Evolutionary conservation across 768 basidiomycete species (phyloP), one percentile per base, ranked within the genome.

Genomic region (Boletus rubroflammeus): DNA sequence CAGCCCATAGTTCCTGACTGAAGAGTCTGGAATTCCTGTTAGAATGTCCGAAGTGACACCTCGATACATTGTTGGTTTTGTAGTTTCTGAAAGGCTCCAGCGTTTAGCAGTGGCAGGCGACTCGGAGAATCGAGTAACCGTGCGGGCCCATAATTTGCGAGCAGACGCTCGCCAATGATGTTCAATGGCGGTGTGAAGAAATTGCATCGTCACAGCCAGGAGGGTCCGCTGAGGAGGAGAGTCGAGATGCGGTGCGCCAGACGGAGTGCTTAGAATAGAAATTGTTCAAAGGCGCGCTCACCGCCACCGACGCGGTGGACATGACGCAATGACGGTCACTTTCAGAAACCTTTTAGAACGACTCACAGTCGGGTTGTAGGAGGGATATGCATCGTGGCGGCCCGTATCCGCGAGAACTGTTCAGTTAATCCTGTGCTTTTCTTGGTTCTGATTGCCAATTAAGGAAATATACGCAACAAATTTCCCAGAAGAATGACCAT

Each of bases 1-100:
- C 84, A 85, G 67, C 63, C 71, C 73, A 72, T 75, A 21, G 36
- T 62, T 17, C 54, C 53, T 56, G 51, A 34, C 39, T 58, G 61
- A 62, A 48, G 46, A 60, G 32, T 60, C 64, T 63, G 56, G 62
- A 68, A 72, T 63, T 58, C 59, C 64, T 63, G 65, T 51, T 60
- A 50, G 60, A 66, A 63, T 65, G 55, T 61, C 65, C 51, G 49
- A 53, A 34, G 26, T 52, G 49, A 42, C 42, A 42, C 38, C 35
- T 53, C 60, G 56, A 54, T 28, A 52, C 69, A 71, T 67, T 58
- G 58, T 71, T 58, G 66, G 63, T 72, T 71, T 69, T 71, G 69
- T 71, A 71, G 69, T 60, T 61, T 58, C 57, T 44, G 54, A 56
- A 38, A 58, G 28, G 54, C 44, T 32, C 55, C 35, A 65, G 61